Evolutionary conservation across 2,329 filamentous ascomycete genomes (phyloP).

Genomic region (Uncinocarpus reesii): DNA sequence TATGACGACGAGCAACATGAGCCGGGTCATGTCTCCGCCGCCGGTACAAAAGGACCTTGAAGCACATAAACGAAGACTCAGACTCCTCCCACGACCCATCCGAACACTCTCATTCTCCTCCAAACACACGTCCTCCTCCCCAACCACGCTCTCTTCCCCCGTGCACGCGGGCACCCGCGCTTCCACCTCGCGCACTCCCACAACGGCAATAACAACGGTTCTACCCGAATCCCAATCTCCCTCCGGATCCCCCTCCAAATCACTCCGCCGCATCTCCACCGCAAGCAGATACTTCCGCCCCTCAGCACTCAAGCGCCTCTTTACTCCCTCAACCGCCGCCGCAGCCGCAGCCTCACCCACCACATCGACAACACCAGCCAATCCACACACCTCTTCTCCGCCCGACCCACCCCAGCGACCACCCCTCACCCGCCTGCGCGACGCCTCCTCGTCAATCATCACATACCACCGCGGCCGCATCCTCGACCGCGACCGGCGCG

Average conservation of each 20-base stretch:
- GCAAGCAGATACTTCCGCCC: constrained; percentile 9
- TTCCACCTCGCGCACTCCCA: background rate
- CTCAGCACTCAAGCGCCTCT: constrained; percentile 5
- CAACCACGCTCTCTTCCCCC: background rate
- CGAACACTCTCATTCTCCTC: constrained; percentile 9
- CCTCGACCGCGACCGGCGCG: constrained; percentile 6
- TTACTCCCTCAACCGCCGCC: background rate
- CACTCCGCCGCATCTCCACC: background rate
- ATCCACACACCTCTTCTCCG: too few species aligned
- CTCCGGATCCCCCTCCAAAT: constrained; percentile 2
- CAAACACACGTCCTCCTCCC: constrained; percentile 4
- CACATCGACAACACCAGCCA: background rate
- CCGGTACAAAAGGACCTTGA: background rate
- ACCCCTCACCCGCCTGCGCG: constrained; percentile 1
- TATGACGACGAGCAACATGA: background rate
- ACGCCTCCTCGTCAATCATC: constrained; percentile 3
- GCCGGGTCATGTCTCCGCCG: background rate
- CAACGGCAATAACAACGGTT: background rate
- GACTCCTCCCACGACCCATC: constrained; percentile 8
- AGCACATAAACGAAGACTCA: background rate
- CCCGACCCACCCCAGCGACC: background rate
- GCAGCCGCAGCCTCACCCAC: background rate
- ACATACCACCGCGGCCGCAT: constrained; percentile 10
- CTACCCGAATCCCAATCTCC: background rate
- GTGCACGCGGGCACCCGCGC: background rate